These are phyloP conservation scores for Mycena maculata DNA, from an alignment of 768 basidiomycete species.

Conservation along the genomic window DNA sequence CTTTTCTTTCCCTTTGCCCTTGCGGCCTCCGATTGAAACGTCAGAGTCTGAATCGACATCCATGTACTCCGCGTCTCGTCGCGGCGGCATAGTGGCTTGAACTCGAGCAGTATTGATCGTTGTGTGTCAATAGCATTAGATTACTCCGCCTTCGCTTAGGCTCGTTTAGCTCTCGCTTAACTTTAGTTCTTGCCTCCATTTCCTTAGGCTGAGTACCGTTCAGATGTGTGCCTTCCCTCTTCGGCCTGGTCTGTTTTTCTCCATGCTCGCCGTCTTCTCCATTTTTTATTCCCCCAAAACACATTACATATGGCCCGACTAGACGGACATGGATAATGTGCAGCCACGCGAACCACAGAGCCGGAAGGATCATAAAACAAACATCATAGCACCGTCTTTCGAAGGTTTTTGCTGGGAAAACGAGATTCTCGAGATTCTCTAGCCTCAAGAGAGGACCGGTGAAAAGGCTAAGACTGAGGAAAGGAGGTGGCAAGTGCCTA, in stretches of 20 bases:
- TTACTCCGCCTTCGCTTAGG: slow-evolving; percentile 14
- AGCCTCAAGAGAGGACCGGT: background rate
- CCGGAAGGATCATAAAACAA: slow-evolving; percentile 10
- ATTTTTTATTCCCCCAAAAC: too few relatives aligned
- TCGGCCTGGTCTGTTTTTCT: too few relatives aligned
- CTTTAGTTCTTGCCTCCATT: too few relatives aligned
- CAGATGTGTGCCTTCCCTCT: too few relatives aligned
- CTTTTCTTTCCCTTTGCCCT: slow-evolving; percentile 61
- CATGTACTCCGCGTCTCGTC: slow-evolving; percentile 57
- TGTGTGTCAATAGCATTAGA: slow-evolving; percentile 28
- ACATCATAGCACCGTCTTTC: background rate
- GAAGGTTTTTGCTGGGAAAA: background rate
- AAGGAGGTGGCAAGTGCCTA: slow-evolving; percentile 1
- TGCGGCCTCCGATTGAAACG: slow-evolving; percentile 68
- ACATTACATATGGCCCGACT: slow-evolving; percentile 29
- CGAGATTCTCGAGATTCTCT: background rate
- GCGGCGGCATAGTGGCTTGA: slow-evolving; percentile 45
- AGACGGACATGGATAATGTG: background rate
- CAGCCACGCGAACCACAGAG: slow-evolving; percentile 3
- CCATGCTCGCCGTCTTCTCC: too few relatives aligned
- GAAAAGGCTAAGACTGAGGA: background rate
- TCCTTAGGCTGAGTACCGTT: too few relatives aligned
- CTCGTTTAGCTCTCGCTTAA: too few relatives aligned
- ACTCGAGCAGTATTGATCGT: slow-evolving; percentile 4
- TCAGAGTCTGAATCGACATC: slow-evolving; percentile 80